Conservation (phyloP, 192 early-diverging fungal genomes). For the Backusella australiensis region DNA sequence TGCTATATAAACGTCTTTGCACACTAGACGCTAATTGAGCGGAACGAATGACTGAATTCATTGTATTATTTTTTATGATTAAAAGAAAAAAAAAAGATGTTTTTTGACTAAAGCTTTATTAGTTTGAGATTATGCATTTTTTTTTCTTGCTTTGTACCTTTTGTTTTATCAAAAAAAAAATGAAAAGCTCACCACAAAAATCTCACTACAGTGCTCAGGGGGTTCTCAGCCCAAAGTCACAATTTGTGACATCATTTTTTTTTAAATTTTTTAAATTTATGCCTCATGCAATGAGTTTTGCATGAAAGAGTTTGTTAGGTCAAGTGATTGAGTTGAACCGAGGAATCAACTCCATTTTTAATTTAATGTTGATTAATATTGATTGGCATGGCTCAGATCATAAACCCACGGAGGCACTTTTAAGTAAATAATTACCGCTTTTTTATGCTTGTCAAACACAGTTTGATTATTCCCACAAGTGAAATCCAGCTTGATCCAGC, state of each 20-base stretch:
- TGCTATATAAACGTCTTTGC: neutral
- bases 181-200: neutral
- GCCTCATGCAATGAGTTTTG: neutral
- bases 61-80: neutral
- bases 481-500: neutral
- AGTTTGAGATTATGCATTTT: neutral
- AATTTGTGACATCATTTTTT: slow-evolving; percentile 2
- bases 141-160: neutral
- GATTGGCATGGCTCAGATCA: neutral
- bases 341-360: neutral
- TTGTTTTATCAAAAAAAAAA: neutral
- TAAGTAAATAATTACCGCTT: neutral
- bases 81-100: neutral
- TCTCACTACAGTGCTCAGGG: neutral
- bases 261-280: neutral
- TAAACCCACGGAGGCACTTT: neutral
- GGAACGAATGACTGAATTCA: slow-evolving; percentile 1
- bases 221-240: neutral
- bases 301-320: neutral
- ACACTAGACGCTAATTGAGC: neutral
- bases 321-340: neutral
- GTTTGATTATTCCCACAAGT: neutral
- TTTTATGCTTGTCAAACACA: neutral
- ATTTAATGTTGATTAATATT: neutral
- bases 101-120: neutral